Evolutionary conservation across 108 stramenopile species (phyloP).

Genomic region (Ochromonas danica): DNA sequence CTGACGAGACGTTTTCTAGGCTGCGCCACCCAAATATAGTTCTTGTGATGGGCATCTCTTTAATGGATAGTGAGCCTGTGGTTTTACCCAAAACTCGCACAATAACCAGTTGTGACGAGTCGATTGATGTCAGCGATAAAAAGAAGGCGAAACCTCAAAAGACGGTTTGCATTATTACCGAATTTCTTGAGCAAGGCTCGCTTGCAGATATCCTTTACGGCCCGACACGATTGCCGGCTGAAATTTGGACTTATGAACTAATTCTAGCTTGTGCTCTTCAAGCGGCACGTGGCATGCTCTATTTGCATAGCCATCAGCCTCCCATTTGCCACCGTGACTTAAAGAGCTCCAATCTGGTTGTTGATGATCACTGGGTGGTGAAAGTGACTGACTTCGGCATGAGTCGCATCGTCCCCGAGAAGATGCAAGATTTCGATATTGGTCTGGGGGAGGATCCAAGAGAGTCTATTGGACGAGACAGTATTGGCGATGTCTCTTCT

Average conservation of each 20-base stretch:
- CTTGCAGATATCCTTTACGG: constrained; percentile 34
- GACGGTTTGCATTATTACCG: constrained; percentile 34
- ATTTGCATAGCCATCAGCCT: constrained; percentile 79
- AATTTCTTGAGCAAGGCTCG: constrained; percentile 29
- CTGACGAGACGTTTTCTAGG: background rate
- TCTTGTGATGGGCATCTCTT: constrained; percentile 44
- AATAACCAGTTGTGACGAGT: background rate
- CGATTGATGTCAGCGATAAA: constrained; percentile 4
- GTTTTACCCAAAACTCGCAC: background rate
- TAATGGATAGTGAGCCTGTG: constrained; percentile 23
- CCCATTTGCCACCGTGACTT: constrained; percentile 89
- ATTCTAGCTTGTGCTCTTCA: constrained; percentile 64
- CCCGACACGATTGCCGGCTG: background rate
- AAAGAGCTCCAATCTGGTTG: constrained; percentile 80
- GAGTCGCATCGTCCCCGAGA: constrained; percentile 62
- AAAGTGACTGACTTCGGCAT: constrained; percentile 93
- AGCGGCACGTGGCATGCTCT: constrained; percentile 85
- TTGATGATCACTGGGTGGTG: constrained; percentile 77
- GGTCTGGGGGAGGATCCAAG: constrained; percentile 8
- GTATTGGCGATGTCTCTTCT: background rate
- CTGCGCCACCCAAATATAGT: constrained; percentile 49
- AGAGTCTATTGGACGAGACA: background rate
- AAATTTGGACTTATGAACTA: constrained; percentile 40
- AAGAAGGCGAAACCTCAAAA: background rate
- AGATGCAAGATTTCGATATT: constrained; percentile 5